Evolutionary conservation across 148 eudicot genomes (phyloP), one percentile per base, ranked within the genome.

Genomic region (Bassia scoparia): DNA sequence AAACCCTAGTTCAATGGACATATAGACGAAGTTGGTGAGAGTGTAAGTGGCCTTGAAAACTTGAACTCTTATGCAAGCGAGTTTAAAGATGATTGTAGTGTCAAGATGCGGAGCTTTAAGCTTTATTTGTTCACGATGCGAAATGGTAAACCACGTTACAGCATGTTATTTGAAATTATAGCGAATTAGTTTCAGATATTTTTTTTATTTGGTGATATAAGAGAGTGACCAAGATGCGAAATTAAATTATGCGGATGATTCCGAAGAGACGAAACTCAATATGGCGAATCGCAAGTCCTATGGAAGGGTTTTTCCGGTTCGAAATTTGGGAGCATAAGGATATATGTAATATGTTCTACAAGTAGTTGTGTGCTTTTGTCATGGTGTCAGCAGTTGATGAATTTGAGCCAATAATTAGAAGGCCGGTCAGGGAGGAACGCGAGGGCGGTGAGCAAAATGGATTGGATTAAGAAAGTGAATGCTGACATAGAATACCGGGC

Each of bases 381-480:
- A n/a, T 71, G 18, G 74, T n/a, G n/a, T n/a, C n/a, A 71, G 54
- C 66, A 71, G 65, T 71, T 71, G 66, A 26, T 71, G 53, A 48
- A 56, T 17, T 23, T 71, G 74, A 38, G 59, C 37, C 53, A 65
- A 16, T 14, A 18, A 59, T 71, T 2, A 58, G 43, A 15, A 59
- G 27, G 35, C 54, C 54, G 23, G 74, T 56, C 20, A 71, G 18
- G 10, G 65, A 71, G 29, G 74, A 54, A n/a, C n/a, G 74, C 66
- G 7, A 71, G 50, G 66, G 50, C 1, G n/a, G 20, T 71, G 37
- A n/a, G 74, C 74, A n/a, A n/a, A 7, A 12, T 53, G 0, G 54
- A 55, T 49, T 71, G 74, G 74, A 58, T 64, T 18, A 20, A 24
- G 37, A 59, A 59, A 29, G 43, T 71, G 24, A 56, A 30, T 35